These are phyloP conservation scores for Ascochyta rabiei DNA, from an alignment of 2,329 filamentous ascomycete species.

Conservation along the genomic window DNA sequence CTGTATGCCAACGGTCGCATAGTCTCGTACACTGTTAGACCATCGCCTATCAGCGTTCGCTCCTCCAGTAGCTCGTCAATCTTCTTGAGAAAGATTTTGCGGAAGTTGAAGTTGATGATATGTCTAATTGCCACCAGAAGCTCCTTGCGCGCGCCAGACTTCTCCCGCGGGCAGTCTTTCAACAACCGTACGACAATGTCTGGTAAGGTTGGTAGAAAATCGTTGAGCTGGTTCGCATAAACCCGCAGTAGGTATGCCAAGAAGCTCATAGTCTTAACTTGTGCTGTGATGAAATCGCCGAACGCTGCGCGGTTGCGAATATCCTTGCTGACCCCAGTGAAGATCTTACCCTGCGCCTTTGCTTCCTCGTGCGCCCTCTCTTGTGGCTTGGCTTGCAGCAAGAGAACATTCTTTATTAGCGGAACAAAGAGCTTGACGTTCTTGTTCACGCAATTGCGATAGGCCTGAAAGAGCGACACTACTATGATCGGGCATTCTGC, in stretches of 20 bases:
- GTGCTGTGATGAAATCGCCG: slow-evolving; percentile 95
- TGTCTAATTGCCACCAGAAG: slow-evolving; percentile 94
- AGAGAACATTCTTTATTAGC: slow-evolving; percentile 86
- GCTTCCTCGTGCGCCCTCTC: slow-evolving; percentile 90
- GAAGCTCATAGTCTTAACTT: slow-evolving; percentile 99
- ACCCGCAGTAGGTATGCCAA: slow-evolving; percentile 89
- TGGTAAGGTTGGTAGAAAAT: slow-evolving; percentile 85
- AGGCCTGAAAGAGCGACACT: slow-evolving; percentile 95
- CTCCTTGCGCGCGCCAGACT: slow-evolving; percentile 92
- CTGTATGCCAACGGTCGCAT: slow-evolving; percentile 96
- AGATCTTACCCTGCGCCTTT: slow-evolving; percentile 76
- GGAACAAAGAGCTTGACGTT: slow-evolving; percentile 95
- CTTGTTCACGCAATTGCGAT: slow-evolving; percentile 75
- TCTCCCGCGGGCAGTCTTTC: slow-evolving; percentile 93
- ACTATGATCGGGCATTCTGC: slow-evolving; percentile 99
- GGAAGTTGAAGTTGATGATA: slow-evolving; percentile 98
- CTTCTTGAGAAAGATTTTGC: slow-evolving; percentile 90
- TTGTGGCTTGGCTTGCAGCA: slow-evolving; percentile 90
- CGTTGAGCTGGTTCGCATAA: slow-evolving; percentile 82
- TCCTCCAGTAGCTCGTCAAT: slow-evolving; percentile 96
- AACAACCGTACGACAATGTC: slow-evolving; percentile 88
- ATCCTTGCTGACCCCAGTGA: slow-evolving; percentile 89
- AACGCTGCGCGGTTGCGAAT: slow-evolving; percentile 95
- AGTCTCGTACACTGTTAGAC: slow-evolving; percentile 93
- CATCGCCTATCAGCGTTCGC: slow-evolving; percentile 91